Evolutionary conservation across 1,284 basidiomycete genomes (phyloP).

Genomic region (Cutaneotrichosporon mucoides): DNA sequence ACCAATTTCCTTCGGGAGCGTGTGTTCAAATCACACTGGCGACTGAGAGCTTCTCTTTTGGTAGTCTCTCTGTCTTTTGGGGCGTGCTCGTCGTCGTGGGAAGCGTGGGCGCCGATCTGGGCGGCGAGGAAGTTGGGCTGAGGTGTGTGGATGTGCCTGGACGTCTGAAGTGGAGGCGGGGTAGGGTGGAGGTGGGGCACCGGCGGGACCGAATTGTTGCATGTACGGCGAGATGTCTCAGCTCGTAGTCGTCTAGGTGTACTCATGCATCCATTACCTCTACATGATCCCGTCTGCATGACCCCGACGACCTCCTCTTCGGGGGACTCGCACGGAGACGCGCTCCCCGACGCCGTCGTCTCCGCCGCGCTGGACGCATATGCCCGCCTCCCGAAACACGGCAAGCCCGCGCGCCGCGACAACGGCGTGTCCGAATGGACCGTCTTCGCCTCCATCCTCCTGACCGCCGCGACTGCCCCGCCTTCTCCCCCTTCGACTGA

Average conservation of each 20-base stretch:
- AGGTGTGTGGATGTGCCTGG: not conserved
- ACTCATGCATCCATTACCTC: too few species aligned
- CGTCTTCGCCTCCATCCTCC: constrained; percentile 44
- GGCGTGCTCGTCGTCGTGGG: too few species aligned
- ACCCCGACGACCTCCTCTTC: too few species aligned
- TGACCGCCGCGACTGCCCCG: constrained; percentile 4
- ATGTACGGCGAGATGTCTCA: too few species aligned
- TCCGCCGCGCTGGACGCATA: constrained; percentile 20
- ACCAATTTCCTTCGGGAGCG: constrained; percentile 5
- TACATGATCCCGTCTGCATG: too few species aligned
- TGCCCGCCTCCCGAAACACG: constrained; percentile 35
- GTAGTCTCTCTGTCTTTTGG: too few species aligned
- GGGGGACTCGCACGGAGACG: not conserved
- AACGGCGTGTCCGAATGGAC: constrained; percentile 50
- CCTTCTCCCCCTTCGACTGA: not conserved
- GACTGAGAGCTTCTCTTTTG: not conserved
- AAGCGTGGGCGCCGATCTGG: too few species aligned
- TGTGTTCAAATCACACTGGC: constrained; percentile 2
- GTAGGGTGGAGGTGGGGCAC: not conserved
- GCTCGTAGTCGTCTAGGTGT: too few species aligned
- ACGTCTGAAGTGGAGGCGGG: not conserved
- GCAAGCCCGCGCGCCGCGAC: constrained; percentile 41
- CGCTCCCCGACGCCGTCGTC: constrained; percentile 11
- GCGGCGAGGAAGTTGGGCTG: not conserved
- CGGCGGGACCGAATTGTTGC: not conserved